These are phyloP conservation scores for Vitis hybrid DNA, from an alignment of 177 flowering plant genomes.

Conservation along the genomic window DNA sequence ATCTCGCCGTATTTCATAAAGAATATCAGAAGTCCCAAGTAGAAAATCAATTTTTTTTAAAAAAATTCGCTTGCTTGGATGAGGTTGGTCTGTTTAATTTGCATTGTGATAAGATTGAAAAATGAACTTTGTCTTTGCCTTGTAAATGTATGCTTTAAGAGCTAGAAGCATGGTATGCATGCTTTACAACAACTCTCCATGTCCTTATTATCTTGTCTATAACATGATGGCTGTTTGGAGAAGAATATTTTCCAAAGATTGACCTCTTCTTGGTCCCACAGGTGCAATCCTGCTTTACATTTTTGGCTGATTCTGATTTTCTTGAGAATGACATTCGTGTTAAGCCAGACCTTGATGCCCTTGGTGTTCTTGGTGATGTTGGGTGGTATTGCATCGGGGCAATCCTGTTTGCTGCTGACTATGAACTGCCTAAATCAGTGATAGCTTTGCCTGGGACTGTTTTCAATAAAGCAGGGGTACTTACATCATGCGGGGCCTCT, in stretches of 20 bases:
- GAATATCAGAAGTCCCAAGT: too few relatives aligned
- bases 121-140: too few relatives aligned
- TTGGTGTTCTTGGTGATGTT: slow-evolving; percentile 62
- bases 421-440: slow-evolving; percentile 50
- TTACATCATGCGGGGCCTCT: slow-evolving; percentile 44
- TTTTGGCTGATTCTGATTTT: slow-evolving; percentile 26
- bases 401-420: slow-evolving; percentile 52
- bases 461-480: slow-evolving; percentile 42
- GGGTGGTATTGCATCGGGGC: slow-evolving; percentile 77
- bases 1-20: too few relatives aligned
- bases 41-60: too few relatives aligned
- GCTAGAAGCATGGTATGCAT: too few relatives aligned
- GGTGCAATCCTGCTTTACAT: slow-evolving; percentile 55
- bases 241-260: background rate
- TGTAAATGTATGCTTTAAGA: too few relatives aligned
- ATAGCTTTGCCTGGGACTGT: slow-evolving; percentile 33
- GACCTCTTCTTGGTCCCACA: slow-evolving; percentile 1
- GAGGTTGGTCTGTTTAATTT: too few relatives aligned
- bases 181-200: too few relatives aligned
- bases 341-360: slow-evolving; percentile 52
- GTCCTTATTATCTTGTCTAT: too few relatives aligned
- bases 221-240: background rate
- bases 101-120: too few relatives aligned
- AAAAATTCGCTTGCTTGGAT: too few relatives aligned
- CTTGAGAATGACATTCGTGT: slow-evolving; percentile 49